Evolutionary conservation across 192 early-diverging fungal species (phyloP).

Genomic region (Geranomyces variabilis): DNA sequence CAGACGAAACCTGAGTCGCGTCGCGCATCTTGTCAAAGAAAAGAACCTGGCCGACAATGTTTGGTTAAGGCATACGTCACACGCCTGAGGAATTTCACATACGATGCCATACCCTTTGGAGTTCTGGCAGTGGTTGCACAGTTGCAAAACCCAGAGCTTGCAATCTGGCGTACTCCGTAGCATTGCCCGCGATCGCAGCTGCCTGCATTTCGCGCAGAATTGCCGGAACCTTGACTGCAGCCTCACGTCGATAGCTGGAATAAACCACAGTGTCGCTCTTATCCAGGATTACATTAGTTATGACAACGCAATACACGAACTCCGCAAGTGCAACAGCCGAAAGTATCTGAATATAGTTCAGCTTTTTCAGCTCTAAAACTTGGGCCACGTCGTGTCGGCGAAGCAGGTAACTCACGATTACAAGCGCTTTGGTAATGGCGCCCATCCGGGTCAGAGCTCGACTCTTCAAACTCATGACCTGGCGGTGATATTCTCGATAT

Average conservation of each 20-base stretch:
- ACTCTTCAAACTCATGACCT: conserved; percentile 10
- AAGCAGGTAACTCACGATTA: conserved; percentile 3
- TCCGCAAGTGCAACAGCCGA: conserved; percentile 12
- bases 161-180: not conserved
- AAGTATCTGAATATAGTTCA: conserved; percentile 5
- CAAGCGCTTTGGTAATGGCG: conserved; percentile 14
- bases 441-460: conserved; percentile 17
- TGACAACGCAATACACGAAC: conserved; percentile 9
- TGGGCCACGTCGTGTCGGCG: too few relatives aligned
- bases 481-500: conserved; percentile 25
- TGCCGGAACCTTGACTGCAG: conserved; percentile 2
- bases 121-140: conserved; percentile 4
- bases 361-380: not conserved
- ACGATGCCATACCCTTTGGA: conserved; percentile 20
- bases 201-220: conserved; percentile 14
- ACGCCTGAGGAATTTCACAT: too few relatives aligned
- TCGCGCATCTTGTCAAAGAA: conserved; percentile 16
- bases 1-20: not conserved
- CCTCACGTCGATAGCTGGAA: conserved; percentile 20
- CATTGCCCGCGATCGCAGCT: not conserved
- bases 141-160: not conserved
- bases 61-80: not conserved
- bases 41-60: not conserved
- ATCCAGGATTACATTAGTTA: not conserved
- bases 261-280: conserved; percentile 15